These are phyloP conservation scores for Aspergillus cristatus DNA, from an alignment of 495 filamentous ascomycete genomes.

Conservation along the genomic window DNA sequence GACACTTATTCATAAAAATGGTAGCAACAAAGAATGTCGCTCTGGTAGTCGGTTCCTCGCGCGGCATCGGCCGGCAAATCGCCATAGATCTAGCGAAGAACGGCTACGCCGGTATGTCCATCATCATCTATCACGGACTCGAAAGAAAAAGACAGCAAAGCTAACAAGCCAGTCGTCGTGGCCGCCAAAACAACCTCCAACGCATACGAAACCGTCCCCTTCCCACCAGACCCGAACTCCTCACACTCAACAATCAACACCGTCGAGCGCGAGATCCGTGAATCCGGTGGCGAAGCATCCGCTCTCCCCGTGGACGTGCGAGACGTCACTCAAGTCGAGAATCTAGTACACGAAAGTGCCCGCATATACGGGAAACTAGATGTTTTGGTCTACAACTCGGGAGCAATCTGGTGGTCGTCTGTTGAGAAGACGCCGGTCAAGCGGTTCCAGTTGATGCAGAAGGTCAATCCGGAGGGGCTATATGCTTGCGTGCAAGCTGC, in stretches of 20 bases:
- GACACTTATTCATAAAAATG: constrained; percentile 4
- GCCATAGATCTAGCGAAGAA: constrained; percentile 62
- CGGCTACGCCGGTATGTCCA: constrained; percentile 60
- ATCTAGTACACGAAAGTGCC: constrained; percentile 52
- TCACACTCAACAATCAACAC: constrained; percentile 71
- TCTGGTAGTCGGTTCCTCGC: constrained; percentile 58
- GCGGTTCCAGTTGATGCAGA: constrained; percentile 75
- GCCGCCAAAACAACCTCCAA: constrained; percentile 72
- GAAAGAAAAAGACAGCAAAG: neutral
- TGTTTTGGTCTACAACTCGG: constrained; percentile 72
- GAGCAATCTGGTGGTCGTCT: constrained; percentile 80
- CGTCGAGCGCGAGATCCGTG: constrained; percentile 67
- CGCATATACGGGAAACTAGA: constrained; percentile 57
- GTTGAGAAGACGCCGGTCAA: constrained; percentile 66
- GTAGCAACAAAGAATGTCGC: constrained; percentile 41
- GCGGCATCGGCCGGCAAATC: constrained; percentile 71
- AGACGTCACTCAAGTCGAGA: constrained; percentile 50
- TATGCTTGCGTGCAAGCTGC: constrained; percentile 54
- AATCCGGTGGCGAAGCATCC: constrained; percentile 53
- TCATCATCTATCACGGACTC: neutral
- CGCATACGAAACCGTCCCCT: constrained; percentile 44
- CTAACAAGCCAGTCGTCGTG: constrained; percentile 53
- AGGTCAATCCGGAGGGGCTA: constrained; percentile 65
- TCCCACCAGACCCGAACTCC: constrained; percentile 81
- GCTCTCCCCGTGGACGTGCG: constrained; percentile 66